Evolutionary conservation across 2,329 filamentous ascomycete genomes (phyloP), one percentile per base, ranked within the genome.

Genomic region (Aspergillus oerlinghausenensis): DNA sequence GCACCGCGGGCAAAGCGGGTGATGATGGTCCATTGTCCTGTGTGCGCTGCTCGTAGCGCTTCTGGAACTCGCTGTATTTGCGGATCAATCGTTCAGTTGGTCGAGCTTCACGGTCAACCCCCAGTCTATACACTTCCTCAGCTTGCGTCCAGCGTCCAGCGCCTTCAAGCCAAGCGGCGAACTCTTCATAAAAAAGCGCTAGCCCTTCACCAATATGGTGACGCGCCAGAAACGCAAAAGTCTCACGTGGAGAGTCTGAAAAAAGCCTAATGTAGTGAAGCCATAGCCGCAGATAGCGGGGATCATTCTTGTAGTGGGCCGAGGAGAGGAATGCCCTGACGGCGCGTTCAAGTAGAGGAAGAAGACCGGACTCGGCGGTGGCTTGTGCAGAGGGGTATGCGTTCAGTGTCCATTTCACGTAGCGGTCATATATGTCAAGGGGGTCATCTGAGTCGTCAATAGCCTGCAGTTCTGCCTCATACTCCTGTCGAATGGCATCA

Each of bases 181-280:
- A 99, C 69, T 97, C 94, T 72, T 99, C 94, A 74, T 99, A 99
- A 73, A 92, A 99, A 3, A 97, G 79, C 1, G 94, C 94, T 2
- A 99, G 82, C 0, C 82, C 80, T 68, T 97, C 92, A 59, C 93
- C 94, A 58, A 99, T 90, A 60, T 82, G 83, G 70, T 99, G 92
- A 51, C 92, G 88, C 11, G 93, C 88, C 38, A 99, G 81, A 70
- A 95, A 99, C 49, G 94, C 86, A 71, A 92, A 99, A 0, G 89
- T 91, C 75, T 99, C 94, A 52, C 93, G 87, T 2, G 93, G 92
- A n/a, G 90, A 82, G 70, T 97, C 94, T 4, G 90, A 89, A 75
- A 97, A 97, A 66, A 97, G 85, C 52, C 88, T 84, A 67, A 97
- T 95, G 74, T 97, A 99, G 68, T 92, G 87, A 29, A 97, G 80